Base-by-base conservation (phyloP, 768 basidiomycete genomes). In the Tulasnella calospora region DNA sequence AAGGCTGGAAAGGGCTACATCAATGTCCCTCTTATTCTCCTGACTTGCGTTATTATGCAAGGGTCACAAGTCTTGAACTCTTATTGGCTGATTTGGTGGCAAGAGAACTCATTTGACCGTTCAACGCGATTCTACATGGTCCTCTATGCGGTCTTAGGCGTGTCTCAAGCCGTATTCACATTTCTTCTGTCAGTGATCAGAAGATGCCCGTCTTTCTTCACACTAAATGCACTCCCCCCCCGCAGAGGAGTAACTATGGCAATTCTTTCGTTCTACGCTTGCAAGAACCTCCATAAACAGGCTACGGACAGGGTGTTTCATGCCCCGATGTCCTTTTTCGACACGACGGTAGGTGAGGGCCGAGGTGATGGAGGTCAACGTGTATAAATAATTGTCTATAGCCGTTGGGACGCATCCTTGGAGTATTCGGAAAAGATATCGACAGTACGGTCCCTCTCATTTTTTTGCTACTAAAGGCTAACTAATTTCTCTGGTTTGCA, bases 261-360 rank as follows among this genome's bases (percentile, higher is more conserved):
- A 81, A 86, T 87, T 76, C 0, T 85, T 85, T 0, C 82, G 85
- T 77, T 84, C 83, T 12, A 82, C 93, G 90, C 90, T 5, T 91
- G 91, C 1, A 86, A 86, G 79, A 90, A 89, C 79, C 84, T 94
- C 2, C 92, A 94, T 81, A 86, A 88, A 72, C 82, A 86, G 69
- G 88, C 90, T 0, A 85, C 91, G 35, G 83, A 83, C 35, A 88
- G 89, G 74, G 86, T 92, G 35, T 90, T 92, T 81, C 87, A 89
- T 82, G 92, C 92, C 0, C 92, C 92, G 0, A 92, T 92, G 90
- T 87, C 89, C 1, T 93, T 92, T 84, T 94, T 93, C 81, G 93
- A 94, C 82, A 91, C 88, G 1, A 90, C 90, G 86, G 89, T 88
- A 27, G 5, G 76, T 73, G n/a, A 19, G 35, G 17, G n/a, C 36